These are phyloP conservation scores for Hypomyces perniciosus DNA, from an alignment of 2,329 filamentous ascomycete species.

Conservation along the genomic window DNA sequence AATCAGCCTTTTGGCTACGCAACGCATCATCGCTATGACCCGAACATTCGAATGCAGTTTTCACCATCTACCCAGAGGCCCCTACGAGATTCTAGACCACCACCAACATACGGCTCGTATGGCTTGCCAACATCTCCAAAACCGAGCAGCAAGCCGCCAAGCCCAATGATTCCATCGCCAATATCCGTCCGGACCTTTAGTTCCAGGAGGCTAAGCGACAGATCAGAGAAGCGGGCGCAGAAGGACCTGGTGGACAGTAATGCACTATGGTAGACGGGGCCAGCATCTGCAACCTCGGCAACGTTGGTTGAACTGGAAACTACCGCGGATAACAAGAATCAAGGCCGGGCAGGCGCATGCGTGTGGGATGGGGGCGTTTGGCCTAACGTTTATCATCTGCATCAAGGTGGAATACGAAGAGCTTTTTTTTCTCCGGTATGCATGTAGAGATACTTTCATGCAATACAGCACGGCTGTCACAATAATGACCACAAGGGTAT, in stretches of 20 bases:
- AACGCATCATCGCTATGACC: slow-evolving; percentile 29
- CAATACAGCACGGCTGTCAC: not conserved
- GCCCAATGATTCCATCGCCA: slow-evolving; percentile 16
- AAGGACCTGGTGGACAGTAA: slow-evolving; percentile 17
- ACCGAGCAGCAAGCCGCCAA: slow-evolving; percentile 17
- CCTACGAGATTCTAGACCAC: slow-evolving; percentile 16
- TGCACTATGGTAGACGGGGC: slow-evolving; percentile 14
- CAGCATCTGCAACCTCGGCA: not conserved
- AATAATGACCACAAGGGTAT: not conserved
- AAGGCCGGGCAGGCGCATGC: not conserved
- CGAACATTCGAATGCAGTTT: slow-evolving; percentile 27
- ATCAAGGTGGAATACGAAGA: not conserved
- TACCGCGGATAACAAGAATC: not conserved
- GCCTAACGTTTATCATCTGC: not conserved
- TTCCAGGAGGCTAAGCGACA: slow-evolving; percentile 11
- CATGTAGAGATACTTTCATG: not conserved
- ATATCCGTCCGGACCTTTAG: slow-evolving; percentile 10
- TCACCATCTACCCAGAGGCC: slow-evolving; percentile 22
- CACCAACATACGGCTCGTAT: slow-evolving; percentile 22
- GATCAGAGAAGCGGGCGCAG: slow-evolving; percentile 7
- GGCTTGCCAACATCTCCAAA: slow-evolving; percentile 26
- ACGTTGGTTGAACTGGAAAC: too few species aligned
- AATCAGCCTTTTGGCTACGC: slow-evolving; percentile 17
- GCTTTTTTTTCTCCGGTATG: too few species aligned
- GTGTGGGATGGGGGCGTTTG: not conserved